Conservation (phyloP, 2,329 filamentous ascomycete species). For the Chrysoporthe cubensis region DNA sequence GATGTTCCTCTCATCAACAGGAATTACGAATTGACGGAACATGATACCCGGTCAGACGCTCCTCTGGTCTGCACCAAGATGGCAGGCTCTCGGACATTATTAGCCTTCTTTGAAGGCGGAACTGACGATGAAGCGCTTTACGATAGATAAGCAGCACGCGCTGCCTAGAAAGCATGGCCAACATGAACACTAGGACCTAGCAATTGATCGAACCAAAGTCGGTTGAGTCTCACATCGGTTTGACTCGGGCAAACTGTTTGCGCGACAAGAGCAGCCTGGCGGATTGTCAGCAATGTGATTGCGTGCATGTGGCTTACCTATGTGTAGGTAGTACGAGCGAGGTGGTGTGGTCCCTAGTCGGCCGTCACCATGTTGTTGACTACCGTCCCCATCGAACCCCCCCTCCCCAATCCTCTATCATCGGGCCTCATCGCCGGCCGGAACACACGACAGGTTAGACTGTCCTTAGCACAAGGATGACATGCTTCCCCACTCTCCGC, state of each 20-base stretch:
- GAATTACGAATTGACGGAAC: slow-evolving; percentile 5
- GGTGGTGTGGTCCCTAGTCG: background rate
- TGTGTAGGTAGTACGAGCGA: background rate
- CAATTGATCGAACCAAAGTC: too few relatives aligned
- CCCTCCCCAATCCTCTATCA: background rate
- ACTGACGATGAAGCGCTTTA: background rate
- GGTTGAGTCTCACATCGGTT: too few relatives aligned
- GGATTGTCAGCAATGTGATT: background rate
- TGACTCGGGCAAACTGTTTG: too few relatives aligned
- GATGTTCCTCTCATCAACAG: background rate
- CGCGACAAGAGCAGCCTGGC: background rate
- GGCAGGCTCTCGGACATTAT: background rate
- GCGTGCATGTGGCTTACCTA: background rate
- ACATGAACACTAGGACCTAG: too few relatives aligned
- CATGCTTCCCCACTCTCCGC: background rate
- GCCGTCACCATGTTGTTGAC: background rate
- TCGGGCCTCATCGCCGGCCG: background rate
- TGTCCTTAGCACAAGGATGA: background rate
- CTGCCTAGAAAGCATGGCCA: background rate
- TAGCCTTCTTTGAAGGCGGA: too few relatives aligned
- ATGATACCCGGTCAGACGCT: slow-evolving; percentile 18
- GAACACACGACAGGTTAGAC: background rate
- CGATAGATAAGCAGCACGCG: background rate
- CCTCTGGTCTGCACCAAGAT: background rate
- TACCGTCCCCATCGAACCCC: background rate